Percentiles rank a stretch among this genome's conserved stretches.
phyloP scores from a whole-genome alignment of 2,329 filamentous ascomycete species.

The Paecilomyces niveus region DNA sequence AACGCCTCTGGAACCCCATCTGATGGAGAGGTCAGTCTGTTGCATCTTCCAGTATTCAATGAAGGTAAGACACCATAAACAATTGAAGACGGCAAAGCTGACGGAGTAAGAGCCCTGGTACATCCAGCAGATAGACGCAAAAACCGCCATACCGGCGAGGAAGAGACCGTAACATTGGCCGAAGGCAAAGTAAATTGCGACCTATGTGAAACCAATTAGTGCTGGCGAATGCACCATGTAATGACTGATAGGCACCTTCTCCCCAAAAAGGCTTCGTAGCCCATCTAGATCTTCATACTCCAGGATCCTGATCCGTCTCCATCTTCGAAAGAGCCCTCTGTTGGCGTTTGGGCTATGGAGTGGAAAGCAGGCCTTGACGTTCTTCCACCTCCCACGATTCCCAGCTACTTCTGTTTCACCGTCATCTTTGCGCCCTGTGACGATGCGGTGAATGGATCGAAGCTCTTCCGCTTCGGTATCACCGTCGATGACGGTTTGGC shows the following conservation, averaged over 20 bases:
- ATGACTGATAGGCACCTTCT: slow-evolving; percentile 43
- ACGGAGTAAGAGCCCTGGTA: slow-evolving; percentile 79
- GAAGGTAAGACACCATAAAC: slow-evolving; percentile 82
- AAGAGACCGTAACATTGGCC: slow-evolving; percentile 85
- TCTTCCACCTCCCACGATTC: slow-evolving; percentile 61
- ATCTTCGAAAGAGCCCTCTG: slow-evolving; percentile 65
- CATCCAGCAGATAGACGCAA: slow-evolving; percentile 71
- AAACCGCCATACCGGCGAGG: slow-evolving; percentile 69
- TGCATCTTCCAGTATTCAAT: slow-evolving; percentile 96
- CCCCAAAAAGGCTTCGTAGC: slow-evolving; percentile 70
- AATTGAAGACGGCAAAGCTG: slow-evolving; percentile 69
- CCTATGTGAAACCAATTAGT: slow-evolving; percentile 32
- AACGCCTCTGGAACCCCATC: slow-evolving; percentile 83
- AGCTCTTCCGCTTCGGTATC: slow-evolving; percentile 83
- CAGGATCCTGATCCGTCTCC: slow-evolving; percentile 58
- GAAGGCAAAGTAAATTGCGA: slow-evolving; percentile 95
- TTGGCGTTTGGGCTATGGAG: slow-evolving; percentile 73
- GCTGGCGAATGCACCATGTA: not conserved
- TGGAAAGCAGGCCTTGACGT: slow-evolving; percentile 71
- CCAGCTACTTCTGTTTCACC: slow-evolving; percentile 74
- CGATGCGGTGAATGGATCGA: slow-evolving; percentile 78
- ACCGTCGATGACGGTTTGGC: slow-evolving; percentile 64
- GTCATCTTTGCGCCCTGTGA: slow-evolving; percentile 64
- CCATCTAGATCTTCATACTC: slow-evolving; percentile 63
- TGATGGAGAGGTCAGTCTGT: slow-evolving; percentile 74